Evolutionary conservation across 164 flowering plant genomes (phyloP).

Genomic region (Berberis thunbergii): DNA sequence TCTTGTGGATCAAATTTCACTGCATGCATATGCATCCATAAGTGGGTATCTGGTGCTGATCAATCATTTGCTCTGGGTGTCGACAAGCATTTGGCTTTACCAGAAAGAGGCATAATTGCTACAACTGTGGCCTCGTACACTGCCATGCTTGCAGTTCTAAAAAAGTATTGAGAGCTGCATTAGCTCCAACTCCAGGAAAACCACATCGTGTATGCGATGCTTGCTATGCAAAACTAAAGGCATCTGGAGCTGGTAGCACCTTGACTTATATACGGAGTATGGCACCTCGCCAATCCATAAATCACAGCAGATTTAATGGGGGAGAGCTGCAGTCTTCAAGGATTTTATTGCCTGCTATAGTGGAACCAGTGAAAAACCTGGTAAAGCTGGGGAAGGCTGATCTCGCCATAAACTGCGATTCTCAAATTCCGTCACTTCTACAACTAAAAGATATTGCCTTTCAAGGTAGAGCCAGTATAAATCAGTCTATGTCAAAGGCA

Average conservation of each 20-base stretch:
- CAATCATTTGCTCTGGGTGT: constrained; percentile 49
- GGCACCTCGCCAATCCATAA: constrained; percentile 32
- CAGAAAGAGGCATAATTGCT: constrained; percentile 48
- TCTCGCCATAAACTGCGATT: constrained; percentile 14
- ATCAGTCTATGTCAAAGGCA: constrained; percentile 47
- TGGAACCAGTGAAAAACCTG: constrained; percentile 43
- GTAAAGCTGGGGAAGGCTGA: constrained; percentile 19
- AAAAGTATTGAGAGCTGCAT: constrained; percentile 39
- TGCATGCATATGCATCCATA: constrained; percentile 46
- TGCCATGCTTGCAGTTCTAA: constrained; percentile 50
- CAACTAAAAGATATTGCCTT: constrained; percentile 56
- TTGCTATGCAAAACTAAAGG: constrained; percentile 43
- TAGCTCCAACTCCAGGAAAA: constrained; percentile 48
- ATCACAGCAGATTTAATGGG: constrained; percentile 30
- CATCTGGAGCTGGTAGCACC: constrained; percentile 31
- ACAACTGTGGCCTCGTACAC: constrained; percentile 45
- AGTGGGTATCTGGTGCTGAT: constrained; percentile 48
- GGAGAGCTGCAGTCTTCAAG: constrained; percentile 37
- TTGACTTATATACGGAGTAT: constrained; percentile 17
- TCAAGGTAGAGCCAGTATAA: constrained; percentile 44
- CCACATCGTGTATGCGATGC: constrained; percentile 63
- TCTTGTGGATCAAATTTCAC: constrained; percentile 53
- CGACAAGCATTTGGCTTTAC: constrained; percentile 49
- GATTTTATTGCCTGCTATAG: constrained; percentile 35
- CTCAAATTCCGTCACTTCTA: constrained; percentile 49